Conservation (phyloP, 306 rosid species). For the Quillaja saponaria region DNA sequence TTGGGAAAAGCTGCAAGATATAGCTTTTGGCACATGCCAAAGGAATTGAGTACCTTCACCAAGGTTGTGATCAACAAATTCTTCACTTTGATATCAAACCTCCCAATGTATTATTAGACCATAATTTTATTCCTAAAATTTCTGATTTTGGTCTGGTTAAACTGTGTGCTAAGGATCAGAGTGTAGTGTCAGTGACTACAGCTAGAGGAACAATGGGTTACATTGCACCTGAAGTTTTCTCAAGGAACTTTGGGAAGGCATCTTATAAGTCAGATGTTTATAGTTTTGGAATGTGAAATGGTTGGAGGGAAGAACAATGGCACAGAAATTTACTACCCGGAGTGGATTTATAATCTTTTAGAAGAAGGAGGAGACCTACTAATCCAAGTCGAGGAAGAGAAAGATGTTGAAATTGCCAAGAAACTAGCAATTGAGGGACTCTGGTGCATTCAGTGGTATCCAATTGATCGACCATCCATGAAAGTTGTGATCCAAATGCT, state of each 20-base stretch:
- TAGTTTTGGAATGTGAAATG: constrained; percentile 35
- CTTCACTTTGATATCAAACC: constrained; percentile 34
- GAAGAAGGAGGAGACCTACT: not conserved
- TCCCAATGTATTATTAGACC: constrained; percentile 23
- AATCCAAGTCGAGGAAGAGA: not conserved
- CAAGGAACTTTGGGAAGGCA: constrained; percentile 14
- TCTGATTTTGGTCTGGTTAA: constrained; percentile 28
- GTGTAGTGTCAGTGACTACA: constrained; percentile 14
- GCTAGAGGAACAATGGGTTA: constrained; percentile 23
- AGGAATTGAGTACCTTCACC: constrained; percentile 27
- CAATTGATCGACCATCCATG: constrained; percentile 26
- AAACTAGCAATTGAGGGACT: constrained; percentile 31
- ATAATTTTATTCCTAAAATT: constrained; percentile 21
- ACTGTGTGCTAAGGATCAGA: constrained; percentile 8
- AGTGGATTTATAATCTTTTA: constrained; percentile 28
- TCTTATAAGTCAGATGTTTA: constrained; percentile 31
- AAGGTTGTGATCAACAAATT: constrained; percentile 25
- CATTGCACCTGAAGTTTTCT: constrained; percentile 23
- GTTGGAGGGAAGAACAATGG: constrained; percentile 26
- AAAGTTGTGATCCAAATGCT: constrained; percentile 23
- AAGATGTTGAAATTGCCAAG: constrained; percentile 9
- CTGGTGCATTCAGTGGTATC: constrained; percentile 37
- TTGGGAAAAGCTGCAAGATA: constrained; percentile 15
- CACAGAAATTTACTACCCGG: constrained; percentile 20
- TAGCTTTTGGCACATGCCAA: constrained; percentile 27